A percentile compares a stretch with the other conserved stretches of the same genome.
These are phyloP conservation scores for Boletus subluridellus DNA, from an alignment of 1,284 basidiomycete species.

Conservation along the genomic window DNA sequence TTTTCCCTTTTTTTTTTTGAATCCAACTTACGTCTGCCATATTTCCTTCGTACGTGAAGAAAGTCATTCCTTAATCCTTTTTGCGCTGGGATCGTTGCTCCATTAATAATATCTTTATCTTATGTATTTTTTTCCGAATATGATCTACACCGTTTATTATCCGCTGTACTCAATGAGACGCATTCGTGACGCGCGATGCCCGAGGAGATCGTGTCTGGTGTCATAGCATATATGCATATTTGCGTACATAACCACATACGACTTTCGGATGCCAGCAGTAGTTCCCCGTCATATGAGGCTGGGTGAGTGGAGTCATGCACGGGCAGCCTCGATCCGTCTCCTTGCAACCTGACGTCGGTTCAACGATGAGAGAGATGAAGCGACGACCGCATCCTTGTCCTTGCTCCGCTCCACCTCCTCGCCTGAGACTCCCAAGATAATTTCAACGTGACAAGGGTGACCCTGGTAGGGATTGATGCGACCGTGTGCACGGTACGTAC, in stretches of 20 bases:
- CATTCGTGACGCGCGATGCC: not conserved
- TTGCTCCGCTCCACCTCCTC: conserved; percentile 87
- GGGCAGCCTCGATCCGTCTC: conserved; percentile 77
- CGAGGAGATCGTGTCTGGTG: conserved; percentile 1
- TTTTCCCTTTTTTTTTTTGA: not conserved
- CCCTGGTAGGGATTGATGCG: conserved; percentile 91
- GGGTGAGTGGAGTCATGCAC: conserved; percentile 32
- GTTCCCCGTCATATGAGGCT: not conserved
- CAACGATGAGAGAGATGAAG: conserved; percentile 55
- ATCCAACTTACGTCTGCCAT: not conserved
- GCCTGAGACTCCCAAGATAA: conserved; percentile 78
- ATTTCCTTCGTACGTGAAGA: not conserved
- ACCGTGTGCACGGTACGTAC: conserved; percentile 99
- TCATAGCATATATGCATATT: conserved; percentile 35
- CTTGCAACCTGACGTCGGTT: conserved; percentile 81
- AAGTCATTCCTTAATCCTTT: conserved; percentile 1
- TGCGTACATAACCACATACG: conserved; percentile 30
- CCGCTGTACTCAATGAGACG: not conserved
- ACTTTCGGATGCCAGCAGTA: conserved; percentile 6
- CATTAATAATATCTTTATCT: not conserved
- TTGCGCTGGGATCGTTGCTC: not conserved
- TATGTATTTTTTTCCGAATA: not conserved
- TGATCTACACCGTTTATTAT: conserved; percentile 13
- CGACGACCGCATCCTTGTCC: conserved; percentile 63
- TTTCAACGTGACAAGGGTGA: conserved; percentile 93